Conservation (phyloP, 345 rosid species). For the Citrus medica region DNA sequence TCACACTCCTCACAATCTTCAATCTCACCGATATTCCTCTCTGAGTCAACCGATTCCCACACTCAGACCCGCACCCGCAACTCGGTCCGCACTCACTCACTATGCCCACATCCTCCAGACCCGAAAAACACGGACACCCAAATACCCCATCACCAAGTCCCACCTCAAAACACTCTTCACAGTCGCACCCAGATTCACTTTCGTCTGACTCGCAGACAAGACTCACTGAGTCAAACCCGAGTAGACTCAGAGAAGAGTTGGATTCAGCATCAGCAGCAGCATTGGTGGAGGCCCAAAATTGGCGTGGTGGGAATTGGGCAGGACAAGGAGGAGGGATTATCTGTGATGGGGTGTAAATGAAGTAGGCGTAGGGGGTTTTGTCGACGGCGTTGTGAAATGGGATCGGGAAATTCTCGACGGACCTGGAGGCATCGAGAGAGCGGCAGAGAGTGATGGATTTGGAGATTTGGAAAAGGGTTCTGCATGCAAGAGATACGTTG, state of each 20-base stretch:
- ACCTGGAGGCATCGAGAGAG: constrained; percentile 63
- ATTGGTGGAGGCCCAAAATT: constrained; percentile 48
- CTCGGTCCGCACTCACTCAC: constrained; percentile 65
- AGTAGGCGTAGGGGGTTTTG: constrained; percentile 48
- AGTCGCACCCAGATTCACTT: constrained; percentile 31
- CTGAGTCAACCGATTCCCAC: constrained; percentile 61
- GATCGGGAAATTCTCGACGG: constrained; percentile 47
- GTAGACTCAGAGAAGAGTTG: not conserved
- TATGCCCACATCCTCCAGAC: constrained; percentile 29
- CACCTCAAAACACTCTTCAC: constrained; percentile 48
- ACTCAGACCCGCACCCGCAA: constrained; percentile 58
- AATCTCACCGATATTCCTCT: constrained; percentile 52
- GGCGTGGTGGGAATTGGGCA: constrained; percentile 31
- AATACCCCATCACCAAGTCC: constrained; percentile 3
- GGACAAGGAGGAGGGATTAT: constrained; percentile 34
- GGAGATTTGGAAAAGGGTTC: constrained; percentile 36
- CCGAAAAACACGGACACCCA: constrained; percentile 34
- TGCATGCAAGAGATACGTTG: constrained; percentile 48
- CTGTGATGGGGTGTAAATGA: constrained; percentile 63
- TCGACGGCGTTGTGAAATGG: constrained; percentile 51
- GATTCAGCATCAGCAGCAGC: not conserved
- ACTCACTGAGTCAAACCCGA: constrained; percentile 6
- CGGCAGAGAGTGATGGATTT: constrained; percentile 44
- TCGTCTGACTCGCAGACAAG: constrained; percentile 27
- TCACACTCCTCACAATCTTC: constrained; percentile 57